Evolutionary conservation across 352 stramenopile genomes (phyloP), one percentile per base, ranked within the genome.

Genomic region (Globisporangium splendens): DNA sequence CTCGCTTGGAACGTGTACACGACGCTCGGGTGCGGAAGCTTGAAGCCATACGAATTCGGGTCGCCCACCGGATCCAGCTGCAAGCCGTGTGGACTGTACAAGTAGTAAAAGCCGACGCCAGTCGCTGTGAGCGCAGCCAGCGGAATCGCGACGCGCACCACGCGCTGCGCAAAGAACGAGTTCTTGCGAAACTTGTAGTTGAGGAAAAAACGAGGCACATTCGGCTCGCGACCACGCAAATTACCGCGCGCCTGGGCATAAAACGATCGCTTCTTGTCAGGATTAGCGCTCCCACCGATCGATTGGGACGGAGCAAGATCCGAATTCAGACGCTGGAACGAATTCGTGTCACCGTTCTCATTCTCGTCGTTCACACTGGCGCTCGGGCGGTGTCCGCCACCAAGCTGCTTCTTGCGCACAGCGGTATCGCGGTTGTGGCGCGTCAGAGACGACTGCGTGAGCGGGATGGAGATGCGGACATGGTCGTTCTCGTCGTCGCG

Each of bases 1-100:
- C 63, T 78, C 22, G 79, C 76, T 35, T 88, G 75, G 38, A 93
- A 88, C 12, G 73, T 77, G 70, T 89, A 91, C 43, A 93, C 79
- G 1, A 59, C 41, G 17, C 62, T 61, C 2, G 81, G 77, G 18
- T 68, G 68, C 3, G 62, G 50, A 46, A 93, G 60, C 44, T 61
- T 64, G 61, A 93, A 93, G 24, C 83, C 83, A 33, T 76, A 72
- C 15, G 59, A 46, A 2, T 61, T 11, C 0, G 72, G 71, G 11
- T 58, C 31, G 22, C 62, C 63, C 0, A 31, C 22, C 0, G 43
- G 0, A 38, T 88, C 83, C 1, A 92, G 59, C n/a, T 79, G 66
- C 42, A 91, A 57, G 46, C 54, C 63, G 0, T 65, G 18, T 0
- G 81, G 76, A 15, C 76, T 63, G 69, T 89, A 92, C 20, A 75